Conservation (phyloP, 495 filamentous ascomycete species). For the Hypoxylon lienhwacheense region DNA sequence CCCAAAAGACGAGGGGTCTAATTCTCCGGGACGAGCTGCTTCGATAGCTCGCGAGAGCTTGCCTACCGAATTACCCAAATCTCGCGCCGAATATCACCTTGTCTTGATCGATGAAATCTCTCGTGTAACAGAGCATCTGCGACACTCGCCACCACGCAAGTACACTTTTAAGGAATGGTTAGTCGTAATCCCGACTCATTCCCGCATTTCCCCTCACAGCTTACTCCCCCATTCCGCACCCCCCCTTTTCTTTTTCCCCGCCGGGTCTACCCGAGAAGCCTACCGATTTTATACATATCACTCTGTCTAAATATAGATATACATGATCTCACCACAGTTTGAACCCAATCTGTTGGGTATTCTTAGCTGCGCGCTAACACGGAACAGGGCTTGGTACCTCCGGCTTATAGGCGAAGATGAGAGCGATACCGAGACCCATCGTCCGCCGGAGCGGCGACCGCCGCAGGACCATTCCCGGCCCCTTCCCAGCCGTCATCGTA, state of each 20-base stretch:
- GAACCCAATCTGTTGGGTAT: no score
- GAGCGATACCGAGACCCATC: conserved; percentile 48
- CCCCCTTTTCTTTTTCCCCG: background rate
- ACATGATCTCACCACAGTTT: background rate
- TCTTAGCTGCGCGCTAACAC: conserved; percentile 5
- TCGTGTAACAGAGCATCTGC: conserved; percentile 65
- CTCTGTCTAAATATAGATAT: background rate
- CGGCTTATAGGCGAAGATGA: conserved; percentile 74
- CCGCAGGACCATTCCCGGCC: background rate
- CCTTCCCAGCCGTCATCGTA: background rate
- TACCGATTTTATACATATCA: background rate
- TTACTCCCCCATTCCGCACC: background rate
- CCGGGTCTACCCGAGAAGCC: background rate
- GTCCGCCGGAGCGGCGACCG: conserved; percentile 27
- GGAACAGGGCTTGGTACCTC: conserved; percentile 65
- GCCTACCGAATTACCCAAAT: conserved; percentile 36
- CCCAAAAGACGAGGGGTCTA: conserved; percentile 11
- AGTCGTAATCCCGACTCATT: conserved; percentile 18
- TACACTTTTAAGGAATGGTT: conserved; percentile 81
- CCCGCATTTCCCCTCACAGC: background rate
- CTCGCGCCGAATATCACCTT: conserved; percentile 63
- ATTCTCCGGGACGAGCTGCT: conserved; percentile 38
- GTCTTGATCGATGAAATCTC: conserved; percentile 68
- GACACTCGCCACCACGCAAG: conserved; percentile 59
- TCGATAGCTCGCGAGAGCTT: conserved; percentile 37